Conservation (phyloP, 164 flowering plant species). For the Buxus sempervirens region DNA sequence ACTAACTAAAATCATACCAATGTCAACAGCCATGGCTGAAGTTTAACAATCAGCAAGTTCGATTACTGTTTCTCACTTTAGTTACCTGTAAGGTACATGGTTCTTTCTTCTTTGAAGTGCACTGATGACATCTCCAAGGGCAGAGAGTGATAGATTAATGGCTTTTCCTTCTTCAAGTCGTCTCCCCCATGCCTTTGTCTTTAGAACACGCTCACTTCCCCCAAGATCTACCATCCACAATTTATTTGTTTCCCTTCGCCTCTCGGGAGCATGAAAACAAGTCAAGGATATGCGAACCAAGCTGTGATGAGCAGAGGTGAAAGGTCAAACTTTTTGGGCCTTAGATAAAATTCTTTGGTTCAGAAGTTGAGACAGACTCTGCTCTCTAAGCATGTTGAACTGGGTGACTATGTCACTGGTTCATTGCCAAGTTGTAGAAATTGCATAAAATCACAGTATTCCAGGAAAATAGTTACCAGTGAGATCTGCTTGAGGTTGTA, state of each 20-base stretch:
- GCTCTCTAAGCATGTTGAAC: not conserved
- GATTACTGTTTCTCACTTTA: constrained; percentile 1
- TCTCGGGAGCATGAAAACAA: constrained; percentile 39
- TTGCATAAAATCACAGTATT: not conserved
- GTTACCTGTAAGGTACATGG: constrained; percentile 65
- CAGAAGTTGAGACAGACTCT: too few species aligned
- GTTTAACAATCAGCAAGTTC: not conserved
- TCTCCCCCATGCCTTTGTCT: constrained; percentile 57
- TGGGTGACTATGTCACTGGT: not conserved
- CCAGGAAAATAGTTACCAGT: constrained; percentile 40
- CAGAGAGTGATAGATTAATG: constrained; percentile 67
- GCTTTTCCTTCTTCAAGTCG: constrained; percentile 74
- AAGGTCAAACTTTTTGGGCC: constrained; percentile 2
- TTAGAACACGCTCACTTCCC: constrained; percentile 69
- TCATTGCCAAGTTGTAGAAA: not conserved
- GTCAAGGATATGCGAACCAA: constrained; percentile 53
- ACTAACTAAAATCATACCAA: too few species aligned
- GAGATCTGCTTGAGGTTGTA: constrained; percentile 60
- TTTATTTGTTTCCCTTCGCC: constrained; percentile 49
- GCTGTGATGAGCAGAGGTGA: constrained; percentile 27
- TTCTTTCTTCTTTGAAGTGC: constrained; percentile 49
- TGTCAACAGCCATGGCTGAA: too few species aligned
- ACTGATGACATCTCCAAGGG: constrained; percentile 67
- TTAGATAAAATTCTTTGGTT: not conserved
- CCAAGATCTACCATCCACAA: constrained; percentile 75